A percentile compares a stretch with the other conserved stretches of the same genome.
Evolutionary conservation across 1,284 basidiomycete species (phyloP).

Genomic region (Cutaneotrichosporon sp.): DNA sequence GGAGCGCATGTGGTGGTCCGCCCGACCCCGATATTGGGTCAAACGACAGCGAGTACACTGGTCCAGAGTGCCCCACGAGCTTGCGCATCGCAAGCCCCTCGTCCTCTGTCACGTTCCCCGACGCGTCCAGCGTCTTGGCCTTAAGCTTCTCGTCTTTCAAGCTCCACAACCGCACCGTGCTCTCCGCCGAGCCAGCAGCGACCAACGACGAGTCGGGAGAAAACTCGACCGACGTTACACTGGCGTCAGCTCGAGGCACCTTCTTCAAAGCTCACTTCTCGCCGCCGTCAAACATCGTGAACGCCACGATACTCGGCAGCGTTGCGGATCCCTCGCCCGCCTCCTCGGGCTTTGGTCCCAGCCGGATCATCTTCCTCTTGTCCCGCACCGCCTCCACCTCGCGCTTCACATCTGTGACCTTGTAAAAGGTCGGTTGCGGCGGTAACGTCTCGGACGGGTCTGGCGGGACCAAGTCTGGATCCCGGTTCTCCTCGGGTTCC

Average conservation of each 20-base stretch:
- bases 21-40: conserved; percentile 86
- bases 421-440: conserved; percentile 55
- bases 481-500: conserved; percentile 25
- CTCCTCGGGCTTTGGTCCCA: conserved; percentile 57
- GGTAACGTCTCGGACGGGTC: conserved; percentile 36
- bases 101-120: conserved; percentile 55
- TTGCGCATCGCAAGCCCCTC: conserved; percentile 79
- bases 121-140: conserved; percentile 53
- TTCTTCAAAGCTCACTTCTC: conserved; percentile 63
- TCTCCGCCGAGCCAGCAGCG: conserved; percentile 94
- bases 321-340: conserved; percentile 19
- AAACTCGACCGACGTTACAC: conserved; percentile 80
- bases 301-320: conserved; percentile 84
- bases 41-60: conserved; percentile 90
- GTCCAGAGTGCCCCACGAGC: conserved; percentile 92
- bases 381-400: conserved; percentile 89
- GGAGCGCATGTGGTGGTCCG: conserved; percentile 73
- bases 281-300: conserved; percentile 83
- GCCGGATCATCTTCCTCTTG: conserved; percentile 77
- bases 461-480: conserved; percentile 33
- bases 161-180: conserved; percentile 92
- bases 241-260: conserved; percentile 38
- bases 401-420: conserved; percentile 78
- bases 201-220: conserved; percentile 89
- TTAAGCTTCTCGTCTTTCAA: conserved; percentile 84